Conservation (phyloP, 2,329 filamentous ascomycete species). For the Hypoxylon sp. region DNA sequence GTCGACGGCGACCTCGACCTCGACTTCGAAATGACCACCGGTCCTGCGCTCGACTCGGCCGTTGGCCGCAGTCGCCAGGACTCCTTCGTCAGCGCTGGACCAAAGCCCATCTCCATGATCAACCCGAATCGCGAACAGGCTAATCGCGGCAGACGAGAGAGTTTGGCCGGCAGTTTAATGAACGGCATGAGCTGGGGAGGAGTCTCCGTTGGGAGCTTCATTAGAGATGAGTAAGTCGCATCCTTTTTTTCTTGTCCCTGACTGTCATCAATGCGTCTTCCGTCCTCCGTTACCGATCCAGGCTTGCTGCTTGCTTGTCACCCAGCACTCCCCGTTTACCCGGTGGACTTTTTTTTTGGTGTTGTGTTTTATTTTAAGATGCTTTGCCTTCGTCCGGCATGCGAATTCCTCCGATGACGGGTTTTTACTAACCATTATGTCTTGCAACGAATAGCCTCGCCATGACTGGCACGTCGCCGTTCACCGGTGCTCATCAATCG, state of each 20-base stretch:
- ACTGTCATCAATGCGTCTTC: constrained; percentile 16
- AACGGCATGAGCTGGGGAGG: constrained; percentile 98
- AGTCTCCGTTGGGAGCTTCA: constrained; percentile 95
- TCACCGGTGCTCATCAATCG: constrained; percentile 81
- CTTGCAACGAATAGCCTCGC: constrained; percentile 76
- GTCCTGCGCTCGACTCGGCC: constrained; percentile 70
- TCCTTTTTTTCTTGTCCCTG: constrained; percentile 20
- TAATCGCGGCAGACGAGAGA: constrained; percentile 72
- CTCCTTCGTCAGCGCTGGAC: constrained; percentile 75
- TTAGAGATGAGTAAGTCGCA: constrained; percentile 92
- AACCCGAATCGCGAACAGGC: constrained; percentile 73
- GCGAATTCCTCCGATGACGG: constrained; percentile 42
- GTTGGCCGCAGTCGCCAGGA: constrained; percentile 73
- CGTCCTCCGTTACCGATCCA: constrained; percentile 21
- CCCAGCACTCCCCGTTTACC: constrained; percentile 36
- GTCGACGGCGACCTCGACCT: constrained; percentile 49
- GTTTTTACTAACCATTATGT: constrained; percentile 50
- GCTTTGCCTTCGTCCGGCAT: constrained; percentile 36
- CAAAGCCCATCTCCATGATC: constrained; percentile 77
- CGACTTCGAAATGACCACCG: constrained; percentile 70
- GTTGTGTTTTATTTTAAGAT: constrained; percentile 37
- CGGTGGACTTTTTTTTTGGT: constrained; percentile 24
- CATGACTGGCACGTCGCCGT: constrained; percentile 97
- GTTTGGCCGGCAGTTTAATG: constrained; percentile 74
- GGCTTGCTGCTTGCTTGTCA: constrained; percentile 16